These are phyloP conservation scores for Desmodesmus armatus DNA, from an alignment of 139 green algal genomes.

Conservation along the genomic window DNA sequence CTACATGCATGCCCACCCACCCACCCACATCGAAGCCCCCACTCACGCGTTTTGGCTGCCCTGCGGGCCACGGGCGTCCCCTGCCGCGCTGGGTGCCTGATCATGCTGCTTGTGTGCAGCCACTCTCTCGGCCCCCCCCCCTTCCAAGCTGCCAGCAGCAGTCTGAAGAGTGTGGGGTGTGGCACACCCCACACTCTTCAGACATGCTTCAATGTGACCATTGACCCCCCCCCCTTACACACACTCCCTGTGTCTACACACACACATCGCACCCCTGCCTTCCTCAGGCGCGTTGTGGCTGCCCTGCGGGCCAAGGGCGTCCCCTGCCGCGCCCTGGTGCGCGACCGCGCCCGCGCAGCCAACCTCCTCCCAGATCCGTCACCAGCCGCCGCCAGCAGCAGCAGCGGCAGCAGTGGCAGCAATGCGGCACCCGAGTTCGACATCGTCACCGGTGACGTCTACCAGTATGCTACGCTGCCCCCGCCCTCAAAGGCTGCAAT, in stretches of 20 bases:
- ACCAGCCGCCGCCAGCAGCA: not conserved
- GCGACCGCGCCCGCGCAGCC: constrained; percentile 57
- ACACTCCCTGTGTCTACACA: not conserved
- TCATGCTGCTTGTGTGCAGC: too few species aligned
- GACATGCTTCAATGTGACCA: too few species aligned
- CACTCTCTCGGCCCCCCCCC: too few species aligned
- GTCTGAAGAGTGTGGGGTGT: too few species aligned
- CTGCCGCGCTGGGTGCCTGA: too few species aligned
- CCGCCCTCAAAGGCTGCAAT: constrained; percentile 60
- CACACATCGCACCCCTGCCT: not conserved
- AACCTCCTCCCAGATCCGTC: constrained; percentile 45
- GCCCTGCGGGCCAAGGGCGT: constrained; percentile 49
- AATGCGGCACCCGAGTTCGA: constrained; percentile 16
- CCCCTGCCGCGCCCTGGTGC: constrained; percentile 67
- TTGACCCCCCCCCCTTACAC: too few species aligned
- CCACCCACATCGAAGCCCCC: too few species aligned
- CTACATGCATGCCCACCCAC: too few species aligned
- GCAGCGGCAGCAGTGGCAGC: not conserved
- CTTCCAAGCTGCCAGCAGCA: too few species aligned
- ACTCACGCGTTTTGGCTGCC: too few species aligned
- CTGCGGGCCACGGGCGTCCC: too few species aligned
- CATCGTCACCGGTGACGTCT: constrained; percentile 55
- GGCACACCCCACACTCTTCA: too few species aligned
- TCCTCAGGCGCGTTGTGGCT: constrained; percentile 25
- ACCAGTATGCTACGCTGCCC: constrained; percentile 67